These are phyloP conservation scores for Pyrenula aspistea DNA, from an alignment of 495 filamentous ascomycete species.

Conservation along the genomic window DNA sequence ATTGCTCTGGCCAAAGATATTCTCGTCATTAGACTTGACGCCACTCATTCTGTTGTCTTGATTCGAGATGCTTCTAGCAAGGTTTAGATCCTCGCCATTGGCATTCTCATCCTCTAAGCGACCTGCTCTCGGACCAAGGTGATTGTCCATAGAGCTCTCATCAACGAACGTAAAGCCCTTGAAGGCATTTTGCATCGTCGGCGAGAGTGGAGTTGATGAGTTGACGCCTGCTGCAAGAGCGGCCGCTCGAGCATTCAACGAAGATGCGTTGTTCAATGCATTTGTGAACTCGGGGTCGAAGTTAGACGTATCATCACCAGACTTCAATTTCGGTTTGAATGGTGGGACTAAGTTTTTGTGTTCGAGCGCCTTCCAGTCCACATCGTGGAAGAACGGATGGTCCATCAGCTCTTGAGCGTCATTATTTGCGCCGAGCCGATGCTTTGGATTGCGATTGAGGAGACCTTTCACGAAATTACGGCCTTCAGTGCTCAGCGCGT, in stretches of 20 bases:
- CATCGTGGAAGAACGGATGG: constrained; percentile 87
- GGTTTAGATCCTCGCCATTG: constrained; percentile 24
- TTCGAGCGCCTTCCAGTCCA: constrained; percentile 77
- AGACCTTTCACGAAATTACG: constrained; percentile 96
- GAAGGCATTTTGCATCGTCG: constrained; percentile 95
- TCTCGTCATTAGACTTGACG: constrained; percentile 53
- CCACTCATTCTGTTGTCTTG: constrained; percentile 59
- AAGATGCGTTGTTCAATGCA: constrained; percentile 69
- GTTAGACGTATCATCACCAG: constrained; percentile 89
- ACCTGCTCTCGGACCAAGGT: constrained; percentile 32
- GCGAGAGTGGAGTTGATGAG: constrained; percentile 79
- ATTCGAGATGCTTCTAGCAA: constrained; percentile 15
- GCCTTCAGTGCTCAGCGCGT: constrained; percentile 86
- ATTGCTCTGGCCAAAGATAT: constrained; percentile 46
- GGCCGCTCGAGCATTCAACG: constrained; percentile 77
- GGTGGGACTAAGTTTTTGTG: constrained; percentile 92
- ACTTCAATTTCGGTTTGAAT: constrained; percentile 95
- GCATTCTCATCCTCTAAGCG: neutral
- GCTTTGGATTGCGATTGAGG: constrained; percentile 92
- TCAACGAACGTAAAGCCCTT: constrained; percentile 97
- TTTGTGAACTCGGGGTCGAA: constrained; percentile 99
- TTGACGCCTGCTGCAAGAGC: constrained; percentile 64
- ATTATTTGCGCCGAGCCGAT: constrained; percentile 78
- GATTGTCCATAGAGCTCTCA: constrained; percentile 88
- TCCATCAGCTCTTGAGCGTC: constrained; percentile 92